Percentiles rank a stretch among this genome's conserved stretches.
phyloP scores from a whole-genome alignment of 176 grass and related monocot genomes.

The Aegilops speltoides region DNA sequence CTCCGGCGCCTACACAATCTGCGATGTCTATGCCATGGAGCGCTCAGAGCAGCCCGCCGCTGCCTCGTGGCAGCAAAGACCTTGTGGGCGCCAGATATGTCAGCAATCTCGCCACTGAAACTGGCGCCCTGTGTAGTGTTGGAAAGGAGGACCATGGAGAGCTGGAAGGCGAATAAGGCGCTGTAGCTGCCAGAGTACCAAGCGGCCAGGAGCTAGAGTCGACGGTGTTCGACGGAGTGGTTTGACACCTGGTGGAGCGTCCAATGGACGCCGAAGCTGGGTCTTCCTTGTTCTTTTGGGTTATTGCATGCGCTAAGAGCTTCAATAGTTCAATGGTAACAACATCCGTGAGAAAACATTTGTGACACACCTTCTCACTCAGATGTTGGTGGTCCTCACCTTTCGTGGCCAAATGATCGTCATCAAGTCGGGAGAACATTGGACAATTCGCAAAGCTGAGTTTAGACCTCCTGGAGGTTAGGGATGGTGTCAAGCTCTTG shows the following conservation, averaged over 20 bases:
- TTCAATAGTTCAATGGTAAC: conserved; percentile 78
- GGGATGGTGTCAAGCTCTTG: conserved; percentile 56
- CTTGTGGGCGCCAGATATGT: conserved; percentile 23
- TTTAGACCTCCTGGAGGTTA: conserved; percentile 47
- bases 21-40: conserved; percentile 52
- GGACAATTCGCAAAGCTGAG: conserved; percentile 79
- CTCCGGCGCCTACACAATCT: conserved; percentile 26
- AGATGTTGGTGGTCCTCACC: conserved; percentile 76
- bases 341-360: conserved; percentile 72
- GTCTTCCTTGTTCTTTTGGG: conserved; percentile 69
- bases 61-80: conserved; percentile 11
- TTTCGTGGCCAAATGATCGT: conserved; percentile 67
- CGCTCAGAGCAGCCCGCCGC: conserved; percentile 16
- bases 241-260: conserved; percentile 54
- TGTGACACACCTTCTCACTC: conserved; percentile 45
- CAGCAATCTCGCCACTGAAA: not conserved
- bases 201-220: conserved; percentile 43
- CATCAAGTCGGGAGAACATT: conserved; percentile 66
- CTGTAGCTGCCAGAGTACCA: conserved; percentile 67
- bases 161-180: conserved; percentile 60
- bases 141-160: conserved; percentile 48
- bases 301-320: conserved; percentile 66
- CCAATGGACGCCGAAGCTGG: conserved; percentile 59
- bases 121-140: too few species aligned
- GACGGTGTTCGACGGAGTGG: conserved; percentile 70